These are phyloP conservation scores for Hypoxylon sp. DNA, from an alignment of 2,329 filamentous ascomycete genomes.

Conservation along the genomic window DNA sequence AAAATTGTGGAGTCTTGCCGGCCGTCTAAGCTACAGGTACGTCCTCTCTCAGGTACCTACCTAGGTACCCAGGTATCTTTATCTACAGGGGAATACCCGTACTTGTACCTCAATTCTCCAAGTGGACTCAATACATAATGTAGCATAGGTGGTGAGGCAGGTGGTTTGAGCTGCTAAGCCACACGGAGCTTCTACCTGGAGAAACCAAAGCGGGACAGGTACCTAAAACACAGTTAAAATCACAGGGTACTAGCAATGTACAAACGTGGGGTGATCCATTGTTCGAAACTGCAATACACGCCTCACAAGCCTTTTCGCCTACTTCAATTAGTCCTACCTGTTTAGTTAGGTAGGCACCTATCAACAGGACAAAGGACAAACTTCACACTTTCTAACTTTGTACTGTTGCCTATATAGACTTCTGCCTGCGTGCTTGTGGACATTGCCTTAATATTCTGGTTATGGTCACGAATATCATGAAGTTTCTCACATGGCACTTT, in stretches of 20 bases:
- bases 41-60: constrained; percentile 4
- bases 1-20: constrained; percentile 26
- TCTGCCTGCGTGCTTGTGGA: not conserved
- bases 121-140: not conserved
- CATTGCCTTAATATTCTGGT: not conserved
- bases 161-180: constrained; percentile 30
- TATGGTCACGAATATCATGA: constrained; percentile 1
- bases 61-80: constrained; percentile 8
- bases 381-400: not conserved
- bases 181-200: constrained; percentile 10
- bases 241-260: constrained; percentile 3
- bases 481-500: not conserved
- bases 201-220: not conserved
- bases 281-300: constrained; percentile 10
- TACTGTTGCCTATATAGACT: constrained; percentile 3
- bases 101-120: constrained; percentile 1
- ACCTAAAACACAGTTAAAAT: constrained; percentile 1
- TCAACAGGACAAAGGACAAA: not conserved
- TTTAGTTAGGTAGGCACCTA: constrained; percentile 8
- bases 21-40: constrained; percentile 1
- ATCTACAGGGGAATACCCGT: not conserved
- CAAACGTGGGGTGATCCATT: constrained; percentile 37
- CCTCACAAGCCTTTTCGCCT: constrained; percentile 13
- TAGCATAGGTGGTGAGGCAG: not conserved
- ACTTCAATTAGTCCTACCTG: constrained; percentile 4